Percentiles rank a stretch among this genome's conserved stretches.
Conservation (phyloP, 2,329 filamentous ascomycete species). For the Pseudogymnoascus destructans region DNA sequence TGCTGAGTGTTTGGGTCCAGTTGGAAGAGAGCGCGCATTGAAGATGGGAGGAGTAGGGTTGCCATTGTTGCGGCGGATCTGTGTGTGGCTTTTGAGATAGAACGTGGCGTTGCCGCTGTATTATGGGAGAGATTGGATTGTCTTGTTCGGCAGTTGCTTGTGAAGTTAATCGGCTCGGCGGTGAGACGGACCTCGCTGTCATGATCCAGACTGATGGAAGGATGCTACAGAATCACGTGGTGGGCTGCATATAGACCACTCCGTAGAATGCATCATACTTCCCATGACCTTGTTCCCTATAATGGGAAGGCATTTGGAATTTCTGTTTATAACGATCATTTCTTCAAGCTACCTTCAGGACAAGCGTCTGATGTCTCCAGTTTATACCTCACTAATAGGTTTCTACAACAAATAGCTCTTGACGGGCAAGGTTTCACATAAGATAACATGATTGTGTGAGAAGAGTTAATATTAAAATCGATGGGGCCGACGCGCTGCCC, state of each 20-base stretch:
- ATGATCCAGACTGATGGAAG: not conserved
- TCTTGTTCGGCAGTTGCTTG: not conserved
- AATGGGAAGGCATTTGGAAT: not conserved
- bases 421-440: not conserved
- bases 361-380: not conserved
- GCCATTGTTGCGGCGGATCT: not conserved
- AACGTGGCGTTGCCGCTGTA: not conserved
- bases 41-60: not conserved
- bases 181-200: not conserved
- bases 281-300: not conserved
- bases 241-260: not conserved
- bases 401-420: not conserved
- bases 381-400: not conserved
- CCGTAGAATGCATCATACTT: not conserved
- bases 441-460: not conserved
- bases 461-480: not conserved
- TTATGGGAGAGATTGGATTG: not conserved
- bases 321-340: no score
- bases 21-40: constrained; percentile 10
- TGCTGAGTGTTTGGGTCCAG: constrained; percentile 6
- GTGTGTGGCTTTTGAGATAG: not conserved
- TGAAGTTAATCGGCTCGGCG: not conserved
- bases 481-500: not conserved
- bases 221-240: not conserved
- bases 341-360: not conserved